phyloP scores from a whole-genome alignment of 2,329 filamentous ascomycete genomes.

The Fusarium chlamydosporum region DNA sequence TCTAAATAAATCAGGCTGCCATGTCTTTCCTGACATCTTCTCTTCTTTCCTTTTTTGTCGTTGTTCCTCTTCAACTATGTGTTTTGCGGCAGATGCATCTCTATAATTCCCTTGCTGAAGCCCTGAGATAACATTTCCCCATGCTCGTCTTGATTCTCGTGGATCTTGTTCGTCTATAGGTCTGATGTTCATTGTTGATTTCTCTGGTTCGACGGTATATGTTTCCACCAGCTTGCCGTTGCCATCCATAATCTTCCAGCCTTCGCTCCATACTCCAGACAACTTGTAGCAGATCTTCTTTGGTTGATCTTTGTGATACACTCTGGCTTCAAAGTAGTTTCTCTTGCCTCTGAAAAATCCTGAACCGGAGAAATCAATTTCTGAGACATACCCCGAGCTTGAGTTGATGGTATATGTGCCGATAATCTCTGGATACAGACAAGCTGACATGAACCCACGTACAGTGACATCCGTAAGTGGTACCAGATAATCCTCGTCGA shows the following conservation, averaged over 20 bases:
- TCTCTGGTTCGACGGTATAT: slow-evolving; percentile 55
- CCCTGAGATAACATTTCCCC: slow-evolving; percentile 80
- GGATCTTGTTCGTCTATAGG: slow-evolving; percentile 78
- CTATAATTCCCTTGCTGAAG: slow-evolving; percentile 83
- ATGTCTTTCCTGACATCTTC: slow-evolving; percentile 59
- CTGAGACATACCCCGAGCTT: slow-evolving; percentile 61
- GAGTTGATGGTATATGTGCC: slow-evolving; percentile 62
- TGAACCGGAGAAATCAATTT: slow-evolving; percentile 63
- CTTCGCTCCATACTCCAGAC: slow-evolving; percentile 43
- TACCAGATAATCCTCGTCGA: slow-evolving; percentile 64
- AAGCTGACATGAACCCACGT: slow-evolving; percentile 62
- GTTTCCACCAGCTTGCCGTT: slow-evolving; percentile 55
- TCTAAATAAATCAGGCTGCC: slow-evolving; percentile 40
- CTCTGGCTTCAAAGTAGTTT: slow-evolving; percentile 62
- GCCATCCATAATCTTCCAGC: slow-evolving; percentile 48
- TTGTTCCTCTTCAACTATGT: slow-evolving; percentile 85
- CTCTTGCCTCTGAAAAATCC: slow-evolving; percentile 56
- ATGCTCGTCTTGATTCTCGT: slow-evolving; percentile 84
- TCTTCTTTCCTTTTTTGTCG: slow-evolving; percentile 80
- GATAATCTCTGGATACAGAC: slow-evolving; percentile 64
- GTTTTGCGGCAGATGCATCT: slow-evolving; percentile 77
- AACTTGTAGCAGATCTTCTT: slow-evolving; percentile 35
- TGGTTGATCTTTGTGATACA: slow-evolving; percentile 57
- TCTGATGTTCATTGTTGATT: slow-evolving; percentile 41
- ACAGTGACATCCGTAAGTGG: slow-evolving; percentile 65